phyloP scores from a whole-genome alignment of 352 stramenopile genomes.

The Phytophthora crassamura region DNA sequence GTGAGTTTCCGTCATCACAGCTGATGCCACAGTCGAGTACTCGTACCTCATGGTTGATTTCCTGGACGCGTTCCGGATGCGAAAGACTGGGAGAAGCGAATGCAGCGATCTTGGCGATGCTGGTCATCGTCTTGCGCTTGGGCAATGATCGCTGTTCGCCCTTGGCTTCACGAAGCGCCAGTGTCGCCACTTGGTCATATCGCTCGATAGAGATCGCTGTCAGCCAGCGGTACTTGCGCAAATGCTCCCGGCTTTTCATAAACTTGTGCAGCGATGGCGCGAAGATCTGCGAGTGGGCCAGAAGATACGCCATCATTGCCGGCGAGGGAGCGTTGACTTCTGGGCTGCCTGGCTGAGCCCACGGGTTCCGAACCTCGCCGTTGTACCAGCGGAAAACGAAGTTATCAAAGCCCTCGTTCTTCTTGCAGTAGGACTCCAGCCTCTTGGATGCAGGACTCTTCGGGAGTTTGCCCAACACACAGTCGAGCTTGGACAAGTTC shows the following conservation, averaged over 20 bases:
- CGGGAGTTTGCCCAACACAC: conserved; percentile 60
- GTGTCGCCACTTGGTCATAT: conserved; percentile 62
- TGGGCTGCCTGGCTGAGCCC: conserved; percentile 36
- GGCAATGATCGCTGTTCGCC: conserved; percentile 57
- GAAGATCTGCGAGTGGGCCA: conserved; percentile 70
- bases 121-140: conserved; percentile 79
- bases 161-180: conserved; percentile 64
- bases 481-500: conserved; percentile 73
- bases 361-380: conserved; percentile 75
- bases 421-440: conserved; percentile 70
- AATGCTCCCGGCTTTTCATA: conserved; percentile 59
- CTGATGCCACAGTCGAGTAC: not conserved
- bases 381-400: conserved; percentile 86
- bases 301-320: conserved; percentile 67
- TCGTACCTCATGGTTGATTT: conserved; percentile 71
- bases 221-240: conserved; percentile 72
- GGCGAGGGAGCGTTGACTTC: conserved; percentile 11
- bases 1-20: not conserved
- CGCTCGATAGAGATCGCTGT: conserved; percentile 69
- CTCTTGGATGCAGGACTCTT: conserved; percentile 65
- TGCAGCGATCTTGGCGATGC: conserved; percentile 82
- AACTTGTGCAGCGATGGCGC: conserved; percentile 66
- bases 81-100: conserved; percentile 56
- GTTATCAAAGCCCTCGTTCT: conserved; percentile 57
- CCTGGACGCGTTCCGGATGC: conserved; percentile 43